Conservation (phyloP, 129 eudicot genomes). For the Tanacetum coccineum region DNA sequence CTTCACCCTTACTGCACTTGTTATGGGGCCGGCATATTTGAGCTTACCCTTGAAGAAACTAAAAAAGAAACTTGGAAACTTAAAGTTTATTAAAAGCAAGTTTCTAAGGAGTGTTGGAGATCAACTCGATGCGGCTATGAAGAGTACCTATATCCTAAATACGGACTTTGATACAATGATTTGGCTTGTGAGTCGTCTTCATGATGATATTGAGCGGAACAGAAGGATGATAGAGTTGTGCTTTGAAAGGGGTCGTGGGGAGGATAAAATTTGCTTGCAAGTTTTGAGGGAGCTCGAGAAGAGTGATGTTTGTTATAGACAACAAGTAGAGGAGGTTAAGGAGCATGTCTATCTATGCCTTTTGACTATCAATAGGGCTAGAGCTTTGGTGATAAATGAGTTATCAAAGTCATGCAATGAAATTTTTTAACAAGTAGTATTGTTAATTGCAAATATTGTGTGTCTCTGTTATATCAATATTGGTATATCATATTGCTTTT, state of each 20-base stretch:
- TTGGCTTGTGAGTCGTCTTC: slow-evolving; percentile 40
- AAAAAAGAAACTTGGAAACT: slow-evolving; percentile 37
- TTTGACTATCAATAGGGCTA: slow-evolving; percentile 54
- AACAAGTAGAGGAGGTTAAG: slow-evolving; percentile 57
- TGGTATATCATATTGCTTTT: too few species aligned
- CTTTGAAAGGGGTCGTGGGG: slow-evolving; percentile 42
- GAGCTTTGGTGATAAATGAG: slow-evolving; percentile 51
- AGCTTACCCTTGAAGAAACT: slow-evolving; percentile 45
- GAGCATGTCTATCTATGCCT: slow-evolving; percentile 68
- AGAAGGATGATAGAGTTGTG: slow-evolving; percentile 36
- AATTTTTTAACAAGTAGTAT: background rate
- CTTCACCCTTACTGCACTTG: slow-evolving; percentile 38
- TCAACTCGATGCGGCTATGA: slow-evolving; percentile 61
- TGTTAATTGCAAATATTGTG: background rate
- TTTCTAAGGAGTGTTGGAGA: slow-evolving; percentile 37
- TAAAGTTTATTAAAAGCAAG: slow-evolving; percentile 30
- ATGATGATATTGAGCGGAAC: slow-evolving; percentile 54
- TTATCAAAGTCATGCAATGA: slow-evolving; percentile 25
- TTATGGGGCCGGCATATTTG: slow-evolving; percentile 45
- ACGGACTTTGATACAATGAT: slow-evolving; percentile 56
- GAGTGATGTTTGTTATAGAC: slow-evolving; percentile 39
- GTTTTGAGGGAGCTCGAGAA: slow-evolving; percentile 46
- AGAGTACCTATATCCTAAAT: slow-evolving; percentile 52
- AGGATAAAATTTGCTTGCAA: slow-evolving; percentile 39
- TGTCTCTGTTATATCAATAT: too few species aligned